A percentile compares a stretch with the other conserved stretches of the same genome.
These are phyloP conservation scores for Luvunga scandens DNA, from an alignment of 345 rosid species.

Conservation along the genomic window DNA sequence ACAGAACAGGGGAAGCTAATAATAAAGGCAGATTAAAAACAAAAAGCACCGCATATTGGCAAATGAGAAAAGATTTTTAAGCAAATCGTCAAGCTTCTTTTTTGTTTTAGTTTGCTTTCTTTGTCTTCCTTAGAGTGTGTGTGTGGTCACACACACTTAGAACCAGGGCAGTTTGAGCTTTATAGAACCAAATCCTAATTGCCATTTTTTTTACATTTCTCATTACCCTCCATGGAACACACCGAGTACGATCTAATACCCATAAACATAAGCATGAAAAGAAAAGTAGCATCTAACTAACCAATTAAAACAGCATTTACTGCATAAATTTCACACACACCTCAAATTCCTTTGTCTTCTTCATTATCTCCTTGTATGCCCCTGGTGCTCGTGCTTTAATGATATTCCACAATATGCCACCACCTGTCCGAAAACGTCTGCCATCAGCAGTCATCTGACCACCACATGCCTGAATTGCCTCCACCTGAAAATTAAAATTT, in stretches of 20 bases:
- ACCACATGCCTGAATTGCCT: conserved; percentile 81
- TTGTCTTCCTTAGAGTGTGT: background rate
- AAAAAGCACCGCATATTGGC: background rate
- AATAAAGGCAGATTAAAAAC: background rate
- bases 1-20: background rate
- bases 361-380: conserved; percentile 76
- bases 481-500: conserved; percentile 52
- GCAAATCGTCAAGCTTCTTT: background rate
- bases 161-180: background rate
- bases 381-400: conserved; percentile 78
- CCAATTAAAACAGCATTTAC: background rate
- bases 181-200: background rate
- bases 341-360: conserved; percentile 88
- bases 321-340: conserved; percentile 27
- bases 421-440: conserved; percentile 67
- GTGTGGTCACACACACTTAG: too few species aligned
- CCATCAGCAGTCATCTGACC: conserved; percentile 97
- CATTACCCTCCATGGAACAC: background rate
- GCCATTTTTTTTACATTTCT: background rate
- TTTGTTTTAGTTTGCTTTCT: background rate
- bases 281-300: background rate
- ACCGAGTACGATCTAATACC: background rate
- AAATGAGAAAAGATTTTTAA: background rate
- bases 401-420: conserved; percentile 85
- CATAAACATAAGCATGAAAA: background rate